Base-by-base conservation (phyloP, 176 grass and related monocot genomes). In the Aegilops sharonensis region DNA sequence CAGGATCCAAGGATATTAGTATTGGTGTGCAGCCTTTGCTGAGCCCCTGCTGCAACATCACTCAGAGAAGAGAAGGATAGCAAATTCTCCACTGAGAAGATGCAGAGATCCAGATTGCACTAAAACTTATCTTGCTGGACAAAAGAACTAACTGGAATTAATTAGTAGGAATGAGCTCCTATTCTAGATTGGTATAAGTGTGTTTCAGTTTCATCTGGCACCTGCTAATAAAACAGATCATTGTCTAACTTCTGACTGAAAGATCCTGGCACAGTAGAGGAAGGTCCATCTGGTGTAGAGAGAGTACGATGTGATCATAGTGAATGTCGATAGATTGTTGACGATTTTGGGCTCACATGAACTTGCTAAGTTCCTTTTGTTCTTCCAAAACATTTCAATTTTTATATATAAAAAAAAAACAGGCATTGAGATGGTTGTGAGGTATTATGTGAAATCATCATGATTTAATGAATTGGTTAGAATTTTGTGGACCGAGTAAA, bases 1-100 rank as follows among this genome's bases (percentile, higher is more conserved):
- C 85, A 82, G 80, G 57, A 27, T 74, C 59, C 80, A 54, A 84
- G 31, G 25, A 79, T 83, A 74, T 79, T 66, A 82, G 21, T 59
- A 21, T 86, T 31, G 11, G 20, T 31, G 14, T 72, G 48, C 39
- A 21, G 17, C 45, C 11, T 86, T 86, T 66, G 11, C 10, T 30
- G 47, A 59, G 39, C 36, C 64, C 77, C 32, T 77, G 32, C 40
- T 81, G 32, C 36, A 78, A 39, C 48, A 84, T 30, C 37, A 57
- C 30, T 27, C 12, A 75, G 1, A 17, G 29, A 14, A 11, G n/a
- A 34, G 20, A 11, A 3, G 14, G 62, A 30, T 48, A 8, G 2
- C 9, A 54, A 61, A 21, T 35, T 52, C 54, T 21, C 57, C 29
- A 87, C 14, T 13, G 42, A 10, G 11, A 80, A 86, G 12, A 32